A percentile compares a stretch with the other conserved stretches of the same genome.
phyloP scores from a whole-genome alignment of 768 basidiomycete genomes.

The Russula earlei region DNA sequence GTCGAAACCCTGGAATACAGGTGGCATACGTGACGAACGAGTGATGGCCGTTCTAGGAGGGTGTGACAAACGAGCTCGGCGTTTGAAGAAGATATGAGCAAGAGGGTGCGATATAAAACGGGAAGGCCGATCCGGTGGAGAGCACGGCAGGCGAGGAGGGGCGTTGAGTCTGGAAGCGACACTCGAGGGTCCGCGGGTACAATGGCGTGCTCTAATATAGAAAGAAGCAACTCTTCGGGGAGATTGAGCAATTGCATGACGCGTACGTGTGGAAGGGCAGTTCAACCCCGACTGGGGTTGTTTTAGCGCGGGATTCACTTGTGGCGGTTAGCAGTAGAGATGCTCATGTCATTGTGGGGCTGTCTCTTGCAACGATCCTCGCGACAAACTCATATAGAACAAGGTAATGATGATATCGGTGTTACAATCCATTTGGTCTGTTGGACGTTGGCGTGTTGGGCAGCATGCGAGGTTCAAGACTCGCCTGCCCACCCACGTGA shows the following conservation, averaged over 20 bases:
- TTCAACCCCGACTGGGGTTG: too few species aligned
- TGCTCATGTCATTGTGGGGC: too few species aligned
- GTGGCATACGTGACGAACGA: slow-evolving; percentile 6
- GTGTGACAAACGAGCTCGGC: not conserved
- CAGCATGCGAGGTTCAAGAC: too few species aligned
- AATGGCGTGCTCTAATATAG: slow-evolving; percentile 1
- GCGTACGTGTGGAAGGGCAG: not conserved
- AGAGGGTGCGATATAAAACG: slow-evolving; percentile 6
- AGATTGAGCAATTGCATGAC: slow-evolving; percentile 1
- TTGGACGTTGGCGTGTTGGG: too few species aligned
- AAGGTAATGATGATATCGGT: too few species aligned
- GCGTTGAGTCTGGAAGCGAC: not conserved
- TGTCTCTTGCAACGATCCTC: too few species aligned
- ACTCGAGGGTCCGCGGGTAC: not conserved
- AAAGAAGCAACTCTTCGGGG: slow-evolving; percentile 7
- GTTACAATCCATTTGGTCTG: too few species aligned
- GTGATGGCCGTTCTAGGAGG: not conserved
- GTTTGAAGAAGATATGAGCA: not conserved
- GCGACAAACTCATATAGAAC: too few species aligned
- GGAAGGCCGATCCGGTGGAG: slow-evolving; percentile 12
- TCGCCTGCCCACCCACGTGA: too few species aligned
- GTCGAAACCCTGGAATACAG: not conserved
- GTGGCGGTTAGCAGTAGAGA: too few species aligned
- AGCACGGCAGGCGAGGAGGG: slow-evolving; percentile 4
- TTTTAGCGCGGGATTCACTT: not conserved